Evolutionary conservation across 257 asterid species (phyloP).

Genomic region (Parsonsia alboflavescens): DNA sequence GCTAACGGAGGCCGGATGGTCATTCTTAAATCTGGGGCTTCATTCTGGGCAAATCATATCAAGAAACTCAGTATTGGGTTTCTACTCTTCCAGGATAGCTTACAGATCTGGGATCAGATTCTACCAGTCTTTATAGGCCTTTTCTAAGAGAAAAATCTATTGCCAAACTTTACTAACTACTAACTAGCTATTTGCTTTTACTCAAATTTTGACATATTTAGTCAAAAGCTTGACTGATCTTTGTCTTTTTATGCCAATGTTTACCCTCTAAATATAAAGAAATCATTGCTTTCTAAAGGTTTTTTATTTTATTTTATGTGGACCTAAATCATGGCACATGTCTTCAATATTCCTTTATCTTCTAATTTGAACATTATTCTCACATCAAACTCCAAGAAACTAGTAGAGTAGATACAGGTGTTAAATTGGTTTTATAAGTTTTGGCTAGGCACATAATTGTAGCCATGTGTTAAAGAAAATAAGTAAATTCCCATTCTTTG

Average conservation of each 20-base stretch:
- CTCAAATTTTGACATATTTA: slow-evolving; percentile 10
- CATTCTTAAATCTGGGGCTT: no score
- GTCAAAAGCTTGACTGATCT: slow-evolving; percentile 29
- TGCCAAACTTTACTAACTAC: neutral
- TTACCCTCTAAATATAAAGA: slow-evolving; percentile 11
- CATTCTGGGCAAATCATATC: neutral
- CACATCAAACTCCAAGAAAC: slow-evolving; percentile 16
- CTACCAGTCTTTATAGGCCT: neutral
- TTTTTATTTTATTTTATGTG: neutral
- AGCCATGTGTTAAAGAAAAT: slow-evolving; percentile 23
- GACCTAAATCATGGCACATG: slow-evolving; percentile 44
- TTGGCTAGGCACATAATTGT: slow-evolving; percentile 14
- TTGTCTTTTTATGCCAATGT: no score
- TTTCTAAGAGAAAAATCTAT: neutral
- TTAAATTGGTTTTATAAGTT: slow-evolving; percentile 16
- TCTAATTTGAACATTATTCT: slow-evolving; percentile 21
- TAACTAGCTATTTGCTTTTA: neutral
- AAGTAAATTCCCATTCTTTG: neutral
- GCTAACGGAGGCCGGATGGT: neutral
- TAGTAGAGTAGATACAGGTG: slow-evolving; percentile 17
- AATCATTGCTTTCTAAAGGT: slow-evolving; percentile 15
- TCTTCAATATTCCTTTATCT: slow-evolving; percentile 25
- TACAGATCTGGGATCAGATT: neutral
- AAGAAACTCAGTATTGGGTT: neutral
- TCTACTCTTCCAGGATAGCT: neutral